Evolutionary conservation across 192 early-diverging fungal genomes (phyloP).

Genomic region (Backusella australiensis): DNA sequence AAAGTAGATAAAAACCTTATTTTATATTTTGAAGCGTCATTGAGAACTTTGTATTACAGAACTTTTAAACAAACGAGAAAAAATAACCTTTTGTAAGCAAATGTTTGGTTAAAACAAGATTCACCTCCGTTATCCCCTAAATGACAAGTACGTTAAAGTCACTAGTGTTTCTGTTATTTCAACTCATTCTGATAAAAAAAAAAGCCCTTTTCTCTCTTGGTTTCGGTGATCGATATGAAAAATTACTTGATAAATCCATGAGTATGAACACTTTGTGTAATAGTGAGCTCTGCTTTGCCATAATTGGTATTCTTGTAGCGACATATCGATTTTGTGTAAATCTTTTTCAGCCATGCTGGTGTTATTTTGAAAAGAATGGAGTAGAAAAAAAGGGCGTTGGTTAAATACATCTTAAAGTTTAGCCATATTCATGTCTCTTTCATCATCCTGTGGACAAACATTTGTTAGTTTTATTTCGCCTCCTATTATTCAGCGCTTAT

Average conservation of each 20-base stretch:
- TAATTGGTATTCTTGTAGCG: not conserved
- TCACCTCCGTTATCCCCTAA: not conserved
- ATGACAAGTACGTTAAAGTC: not conserved
- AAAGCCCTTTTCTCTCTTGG: not conserved
- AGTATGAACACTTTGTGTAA: not conserved
- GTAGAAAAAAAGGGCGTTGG: not conserved
- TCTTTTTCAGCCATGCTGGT: not conserved
- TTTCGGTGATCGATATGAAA: not conserved
- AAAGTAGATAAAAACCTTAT: not conserved
- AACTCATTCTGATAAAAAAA: not conserved
- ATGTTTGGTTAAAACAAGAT: not conserved
- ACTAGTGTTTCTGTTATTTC: not conserved
- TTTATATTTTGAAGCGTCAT: not conserved
- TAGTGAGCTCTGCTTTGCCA: not conserved
- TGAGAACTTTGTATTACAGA: not conserved
- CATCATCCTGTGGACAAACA: not conserved
- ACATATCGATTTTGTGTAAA: not conserved
- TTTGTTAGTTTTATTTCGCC: not conserved
- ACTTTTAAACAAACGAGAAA: not conserved
- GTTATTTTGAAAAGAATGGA: not conserved
- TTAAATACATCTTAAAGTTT: not conserved
- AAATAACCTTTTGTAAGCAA: not conserved
- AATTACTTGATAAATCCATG: slow-evolving; percentile 8
- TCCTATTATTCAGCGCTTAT: not conserved
- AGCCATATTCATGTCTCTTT: not conserved